phyloP scores from a whole-genome alignment of 164 flowering plant species.

The Sedum album region DNA sequence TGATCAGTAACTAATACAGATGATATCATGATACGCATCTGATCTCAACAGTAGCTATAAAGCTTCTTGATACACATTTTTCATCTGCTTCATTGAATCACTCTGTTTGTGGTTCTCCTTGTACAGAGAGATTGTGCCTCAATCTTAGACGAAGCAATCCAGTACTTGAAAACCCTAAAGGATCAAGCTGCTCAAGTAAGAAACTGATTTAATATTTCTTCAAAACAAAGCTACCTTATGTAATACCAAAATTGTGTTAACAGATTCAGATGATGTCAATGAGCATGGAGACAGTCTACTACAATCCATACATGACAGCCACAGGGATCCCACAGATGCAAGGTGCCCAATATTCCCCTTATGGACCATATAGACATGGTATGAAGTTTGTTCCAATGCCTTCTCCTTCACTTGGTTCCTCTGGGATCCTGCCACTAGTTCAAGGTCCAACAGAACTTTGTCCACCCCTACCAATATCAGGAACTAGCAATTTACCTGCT shows the following conservation, averaged over 20 bases:
- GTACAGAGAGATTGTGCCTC: neutral
- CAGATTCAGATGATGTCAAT: slow-evolving; percentile 1
- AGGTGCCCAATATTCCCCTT: neutral
- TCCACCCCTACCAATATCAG: neutral
- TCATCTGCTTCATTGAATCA: neutral
- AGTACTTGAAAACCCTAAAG: neutral
- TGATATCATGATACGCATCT: neutral
- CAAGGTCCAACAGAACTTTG: neutral
- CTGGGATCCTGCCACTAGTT: neutral
- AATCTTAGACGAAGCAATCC: too few species aligned
- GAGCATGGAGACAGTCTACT: neutral
- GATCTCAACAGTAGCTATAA: too few species aligned
- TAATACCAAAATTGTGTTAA: neutral
- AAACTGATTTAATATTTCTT: too few species aligned
- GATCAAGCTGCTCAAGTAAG: neutral
- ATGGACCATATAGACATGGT: neutral
- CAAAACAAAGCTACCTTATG: neutral
- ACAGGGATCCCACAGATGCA: neutral
- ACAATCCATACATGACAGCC: neutral
- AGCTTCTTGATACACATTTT: too few species aligned
- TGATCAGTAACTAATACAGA: too few species aligned
- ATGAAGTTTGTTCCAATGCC: neutral
- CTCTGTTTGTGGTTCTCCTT: neutral
- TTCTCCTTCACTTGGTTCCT: neutral
- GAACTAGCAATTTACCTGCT: neutral